A percentile compares a stretch with the other conserved stretches of the same genome.
Evolutionary conservation across 768 basidiomycete species (phyloP).

Genomic region (Tulasnella sp.): DNA sequence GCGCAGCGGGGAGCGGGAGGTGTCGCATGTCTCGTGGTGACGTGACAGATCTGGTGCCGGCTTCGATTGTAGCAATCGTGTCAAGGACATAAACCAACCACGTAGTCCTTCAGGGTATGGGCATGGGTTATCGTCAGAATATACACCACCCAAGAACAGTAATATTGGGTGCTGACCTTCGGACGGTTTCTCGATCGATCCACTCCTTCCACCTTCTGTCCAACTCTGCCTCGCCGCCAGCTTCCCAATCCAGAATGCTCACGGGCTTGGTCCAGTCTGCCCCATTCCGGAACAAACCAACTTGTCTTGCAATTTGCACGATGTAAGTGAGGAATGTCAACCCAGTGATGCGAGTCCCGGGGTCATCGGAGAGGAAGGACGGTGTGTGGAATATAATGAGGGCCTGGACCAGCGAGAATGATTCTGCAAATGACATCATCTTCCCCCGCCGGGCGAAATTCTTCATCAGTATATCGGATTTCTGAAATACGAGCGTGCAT

Average conservation of each 20-base stretch:
- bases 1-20: slow-evolving; percentile 31
- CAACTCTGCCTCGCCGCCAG: slow-evolving; percentile 14
- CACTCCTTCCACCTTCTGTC: slow-evolving; percentile 29
- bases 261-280: slow-evolving; percentile 26
- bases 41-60: slow-evolving; percentile 26
- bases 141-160: background rate
- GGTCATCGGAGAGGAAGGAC: slow-evolving; percentile 28
- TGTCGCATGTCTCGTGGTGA: slow-evolving; percentile 24
- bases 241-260: slow-evolving; percentile 9
- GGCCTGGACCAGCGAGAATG: slow-evolving; percentile 27
- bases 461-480: slow-evolving; percentile 30
- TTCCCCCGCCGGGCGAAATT: background rate
- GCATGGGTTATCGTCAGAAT: background rate
- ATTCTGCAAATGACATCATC: background rate
- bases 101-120: slow-evolving; percentile 6
- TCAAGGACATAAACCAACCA: slow-evolving; percentile 31
- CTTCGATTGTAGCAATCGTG: slow-evolving; percentile 29
- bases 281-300: slow-evolving; percentile 27
- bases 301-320: slow-evolving; percentile 28
- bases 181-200: slow-evolving; percentile 29
- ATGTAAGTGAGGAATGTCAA: slow-evolving; percentile 28
- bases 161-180: slow-evolving; percentile 29
- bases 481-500: slow-evolving; percentile 18
- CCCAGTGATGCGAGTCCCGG: slow-evolving; percentile 24
- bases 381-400: slow-evolving; percentile 22